phyloP scores from a whole-genome alignment of 805 yeast genomes.

The Crinitomyces ghanaensis region DNA sequence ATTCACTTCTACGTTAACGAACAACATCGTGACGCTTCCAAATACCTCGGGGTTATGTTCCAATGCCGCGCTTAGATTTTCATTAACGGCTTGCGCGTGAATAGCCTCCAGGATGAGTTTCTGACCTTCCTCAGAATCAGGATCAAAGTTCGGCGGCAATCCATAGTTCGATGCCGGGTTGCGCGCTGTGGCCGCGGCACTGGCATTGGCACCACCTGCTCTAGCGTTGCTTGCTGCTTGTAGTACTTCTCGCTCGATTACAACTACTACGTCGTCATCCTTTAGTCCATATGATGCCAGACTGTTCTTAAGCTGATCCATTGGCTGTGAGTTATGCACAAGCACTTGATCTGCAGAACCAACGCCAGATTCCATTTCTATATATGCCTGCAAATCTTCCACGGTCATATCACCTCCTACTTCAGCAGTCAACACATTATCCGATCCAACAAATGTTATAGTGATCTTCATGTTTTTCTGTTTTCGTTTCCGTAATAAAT shows the following conservation, averaged over 20 bases:
- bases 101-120: constrained; percentile 54
- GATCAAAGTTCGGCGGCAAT: constrained; percentile 36
- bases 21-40: constrained; percentile 73
- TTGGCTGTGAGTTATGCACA: constrained; percentile 33
- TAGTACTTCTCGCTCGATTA: constrained; percentile 7
- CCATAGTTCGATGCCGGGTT: constrained; percentile 26
- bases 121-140: constrained; percentile 62
- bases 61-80: constrained; percentile 65
- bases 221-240: too few relatives aligned
- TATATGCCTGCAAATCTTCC: constrained; percentile 58
- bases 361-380: constrained; percentile 58
- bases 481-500: too few relatives aligned
- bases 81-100: constrained; percentile 63
- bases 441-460: constrained; percentile 39
- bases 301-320: constrained; percentile 29
- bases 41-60: constrained; percentile 89
- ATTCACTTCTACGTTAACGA: constrained; percentile 65
- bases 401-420: constrained; percentile 53
- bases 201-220: constrained; percentile 1
- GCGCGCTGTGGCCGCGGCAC: constrained; percentile 5
- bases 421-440: constrained; percentile 44
- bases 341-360: constrained; percentile 38
- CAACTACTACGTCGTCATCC: constrained; percentile 50
- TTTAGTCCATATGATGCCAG: constrained; percentile 38
- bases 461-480: constrained; percentile 42